A percentile compares a stretch with the other conserved stretches of the same genome.
These are phyloP conservation scores for Penicillium aurantiogriseum DNA, from an alignment of 2,329 filamentous ascomycete genomes.

Conservation along the genomic window DNA sequence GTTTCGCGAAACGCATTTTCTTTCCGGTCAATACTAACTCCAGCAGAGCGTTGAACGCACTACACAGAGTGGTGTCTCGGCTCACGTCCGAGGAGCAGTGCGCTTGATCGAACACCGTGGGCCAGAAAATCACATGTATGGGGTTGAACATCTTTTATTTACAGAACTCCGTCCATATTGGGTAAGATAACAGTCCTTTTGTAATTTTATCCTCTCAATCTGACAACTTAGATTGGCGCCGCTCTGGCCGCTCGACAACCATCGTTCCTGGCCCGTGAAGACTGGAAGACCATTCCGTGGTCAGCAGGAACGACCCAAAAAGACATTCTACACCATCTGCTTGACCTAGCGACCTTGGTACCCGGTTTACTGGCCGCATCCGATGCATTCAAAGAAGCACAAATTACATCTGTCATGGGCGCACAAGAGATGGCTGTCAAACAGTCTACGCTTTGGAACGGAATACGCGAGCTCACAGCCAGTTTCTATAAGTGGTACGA, in stretches of 20 bases:
- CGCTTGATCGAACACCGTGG: conserved; percentile 41
- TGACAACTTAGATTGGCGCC: conserved; percentile 28
- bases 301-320: conserved; percentile 37
- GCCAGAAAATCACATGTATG: conserved; percentile 41
- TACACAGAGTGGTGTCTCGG: conserved; percentile 30
- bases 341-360: conserved; percentile 38
- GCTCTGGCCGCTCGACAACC: conserved; percentile 33
- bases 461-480: conserved; percentile 32
- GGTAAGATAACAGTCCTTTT: conserved; percentile 24
- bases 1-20: not conserved
- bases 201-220: not conserved
- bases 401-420: conserved; percentile 24
- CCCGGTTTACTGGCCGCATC: conserved; percentile 33
- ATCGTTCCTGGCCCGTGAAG: conserved; percentile 37
- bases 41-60: conserved; percentile 39
- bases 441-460: conserved; percentile 35
- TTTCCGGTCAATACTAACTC: conserved; percentile 2
- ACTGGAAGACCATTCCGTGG: conserved; percentile 44
- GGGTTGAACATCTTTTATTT: conserved; percentile 40
- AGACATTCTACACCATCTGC: conserved; percentile 38
- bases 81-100: conserved; percentile 38
- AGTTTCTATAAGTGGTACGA: conserved; percentile 34
- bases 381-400: conserved; percentile 30
- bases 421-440: conserved; percentile 35
- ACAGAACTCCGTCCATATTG: conserved; percentile 42